Evolutionary conservation across 2,329 filamentous ascomycete genomes (phyloP).

Genomic region (Cylindrodendrum hubeiense): DNA sequence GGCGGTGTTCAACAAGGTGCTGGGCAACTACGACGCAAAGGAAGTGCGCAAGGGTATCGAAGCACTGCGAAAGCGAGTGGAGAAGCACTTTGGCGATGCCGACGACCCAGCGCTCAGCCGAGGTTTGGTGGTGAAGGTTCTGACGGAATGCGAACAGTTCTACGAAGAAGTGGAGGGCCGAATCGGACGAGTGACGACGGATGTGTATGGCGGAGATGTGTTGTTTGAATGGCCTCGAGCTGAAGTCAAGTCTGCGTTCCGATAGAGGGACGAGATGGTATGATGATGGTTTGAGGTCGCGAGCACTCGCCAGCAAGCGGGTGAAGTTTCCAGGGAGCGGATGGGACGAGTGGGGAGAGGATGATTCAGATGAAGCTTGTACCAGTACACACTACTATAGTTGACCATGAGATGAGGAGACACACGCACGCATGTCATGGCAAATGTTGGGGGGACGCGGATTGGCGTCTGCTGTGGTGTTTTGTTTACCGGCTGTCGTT

Average conservation of each 20-base stretch:
- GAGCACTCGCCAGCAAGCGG: neutral
- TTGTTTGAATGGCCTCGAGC: conserved; percentile 75
- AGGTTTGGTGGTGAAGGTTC: conserved; percentile 68
- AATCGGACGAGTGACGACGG: conserved; percentile 70
- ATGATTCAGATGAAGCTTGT: conserved; percentile 5
- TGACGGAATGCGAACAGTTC: conserved; percentile 72
- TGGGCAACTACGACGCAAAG: conserved; percentile 83
- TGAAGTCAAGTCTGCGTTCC: conserved; percentile 72
- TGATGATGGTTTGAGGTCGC: neutral
- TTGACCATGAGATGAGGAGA: conserved; percentile 13
- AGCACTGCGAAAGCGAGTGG: conserved; percentile 87
- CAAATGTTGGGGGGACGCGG: neutral
- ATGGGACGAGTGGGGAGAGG: neutral
- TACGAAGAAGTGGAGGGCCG: conserved; percentile 73
- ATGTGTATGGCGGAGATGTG: conserved; percentile 74
- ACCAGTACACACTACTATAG: conserved; percentile 12
- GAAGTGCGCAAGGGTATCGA: conserved; percentile 93
- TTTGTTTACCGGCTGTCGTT: neutral
- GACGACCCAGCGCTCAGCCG: conserved; percentile 78
- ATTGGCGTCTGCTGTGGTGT: conserved; percentile 10
- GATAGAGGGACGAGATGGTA: conserved; percentile 31
- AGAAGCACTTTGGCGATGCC: conserved; percentile 96
- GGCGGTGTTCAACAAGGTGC: conserved; percentile 85
- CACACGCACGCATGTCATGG: neutral
- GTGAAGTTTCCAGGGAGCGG: neutral